These are phyloP conservation scores for Ustilaginoidea virens DNA, from an alignment of 2,329 filamentous ascomycete species.

Conservation along the genomic window DNA sequence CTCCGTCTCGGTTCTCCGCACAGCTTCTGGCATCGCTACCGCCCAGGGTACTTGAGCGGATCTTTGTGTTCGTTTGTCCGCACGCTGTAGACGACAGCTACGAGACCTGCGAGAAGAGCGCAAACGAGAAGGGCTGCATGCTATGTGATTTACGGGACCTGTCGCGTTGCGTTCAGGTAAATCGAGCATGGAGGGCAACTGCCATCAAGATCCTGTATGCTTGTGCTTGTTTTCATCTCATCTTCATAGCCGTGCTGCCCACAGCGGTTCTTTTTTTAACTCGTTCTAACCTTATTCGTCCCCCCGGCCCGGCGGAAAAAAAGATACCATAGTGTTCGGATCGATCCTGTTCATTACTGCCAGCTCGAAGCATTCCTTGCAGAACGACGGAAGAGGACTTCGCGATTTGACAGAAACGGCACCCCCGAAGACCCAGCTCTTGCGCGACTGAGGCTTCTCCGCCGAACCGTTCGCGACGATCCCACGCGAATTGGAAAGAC, in stretches of 20 bases:
- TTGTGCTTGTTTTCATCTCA: background rate
- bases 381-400: constrained; percentile 60
- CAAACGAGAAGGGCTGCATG: constrained; percentile 71
- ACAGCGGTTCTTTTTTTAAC: background rate
- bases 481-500: constrained; percentile 49
- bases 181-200: constrained; percentile 50
- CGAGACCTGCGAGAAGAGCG: constrained; percentile 68
- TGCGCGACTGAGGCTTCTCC: constrained; percentile 61
- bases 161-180: constrained; percentile 61
- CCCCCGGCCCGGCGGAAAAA: no score
- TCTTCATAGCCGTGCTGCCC: no score
- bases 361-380: constrained; percentile 68
- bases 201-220: constrained; percentile 46
- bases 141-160: constrained; percentile 86
- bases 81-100: constrained; percentile 66
- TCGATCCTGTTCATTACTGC: constrained; percentile 92
- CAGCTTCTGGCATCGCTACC: constrained; percentile 41
- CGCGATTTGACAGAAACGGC: constrained; percentile 60
- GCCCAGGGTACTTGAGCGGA: constrained; percentile 52
- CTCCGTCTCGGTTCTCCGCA: constrained; percentile 25
- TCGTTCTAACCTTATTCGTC: background rate
- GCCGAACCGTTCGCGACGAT: constrained; percentile 68
- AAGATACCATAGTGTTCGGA: constrained; percentile 79
- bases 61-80: constrained; percentile 73
- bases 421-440: constrained; percentile 68